These are phyloP conservation scores for Psilocybe azurescens DNA, from an alignment of 768 basidiomycete genomes.

Conservation along the genomic window DNA sequence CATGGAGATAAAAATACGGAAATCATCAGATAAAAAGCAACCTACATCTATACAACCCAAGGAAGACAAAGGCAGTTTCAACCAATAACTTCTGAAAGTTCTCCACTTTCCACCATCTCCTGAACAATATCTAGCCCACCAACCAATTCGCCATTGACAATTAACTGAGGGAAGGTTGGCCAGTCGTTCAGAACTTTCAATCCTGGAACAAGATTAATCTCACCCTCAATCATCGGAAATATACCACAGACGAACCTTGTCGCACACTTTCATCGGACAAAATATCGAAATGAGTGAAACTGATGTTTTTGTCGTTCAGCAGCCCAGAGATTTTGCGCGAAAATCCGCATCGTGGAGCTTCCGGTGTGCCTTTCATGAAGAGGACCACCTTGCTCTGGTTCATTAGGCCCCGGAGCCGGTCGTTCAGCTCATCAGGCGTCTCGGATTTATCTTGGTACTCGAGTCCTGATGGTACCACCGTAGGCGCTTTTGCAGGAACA, in stretches of 20 bases:
- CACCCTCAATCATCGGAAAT: not conserved
- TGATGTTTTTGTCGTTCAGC: conserved; percentile 64
- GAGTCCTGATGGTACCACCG: conserved; percentile 21
- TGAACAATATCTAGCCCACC: conserved; percentile 94
- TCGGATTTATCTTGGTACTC: conserved; percentile 41
- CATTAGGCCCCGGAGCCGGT: conserved; percentile 76
- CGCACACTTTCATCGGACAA: conserved; percentile 80
- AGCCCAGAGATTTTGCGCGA: conserved; percentile 76
- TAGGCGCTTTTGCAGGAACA: conserved; percentile 38
- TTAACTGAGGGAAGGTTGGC: conserved; percentile 90
- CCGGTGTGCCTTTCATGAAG: conserved; percentile 91
- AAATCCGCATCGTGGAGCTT: conserved; percentile 84
- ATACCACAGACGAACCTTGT: conserved; percentile 58
- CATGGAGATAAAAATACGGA: not conserved
- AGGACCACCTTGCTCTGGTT: conserved; percentile 76
- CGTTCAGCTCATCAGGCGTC: conserved; percentile 67
- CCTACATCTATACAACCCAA: conserved; percentile 7
- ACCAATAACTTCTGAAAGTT: conserved; percentile 60
- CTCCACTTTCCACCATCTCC: conserved; percentile 86
- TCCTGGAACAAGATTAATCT: conserved; percentile 40
- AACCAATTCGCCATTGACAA: conserved; percentile 89
- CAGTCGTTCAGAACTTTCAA: conserved; percentile 83
- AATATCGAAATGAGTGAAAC: conserved; percentile 85
- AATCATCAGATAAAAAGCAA: conserved; percentile 14
- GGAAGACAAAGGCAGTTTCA: conserved; percentile 12